Percentiles rank a stretch among this genome's conserved stretches.
phyloP scores from a whole-genome alignment of 371 early-diverging fungal species.

The Mucor circinelloides region DNA sequence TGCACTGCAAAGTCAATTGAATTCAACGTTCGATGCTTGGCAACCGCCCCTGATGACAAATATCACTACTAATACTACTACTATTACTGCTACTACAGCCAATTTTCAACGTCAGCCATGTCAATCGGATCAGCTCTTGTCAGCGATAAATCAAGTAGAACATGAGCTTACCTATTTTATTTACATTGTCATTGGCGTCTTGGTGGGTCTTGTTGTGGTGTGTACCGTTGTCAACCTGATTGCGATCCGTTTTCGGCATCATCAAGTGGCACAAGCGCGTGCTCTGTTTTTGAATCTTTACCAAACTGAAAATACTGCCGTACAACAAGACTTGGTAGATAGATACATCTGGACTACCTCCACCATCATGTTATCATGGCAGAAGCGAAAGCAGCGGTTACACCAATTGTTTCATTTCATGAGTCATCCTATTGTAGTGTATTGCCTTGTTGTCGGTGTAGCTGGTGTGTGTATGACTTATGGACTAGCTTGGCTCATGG shows the following conservation, averaged over 20 bases:
- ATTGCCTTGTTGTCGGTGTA: conserved; percentile 33
- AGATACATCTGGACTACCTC: not conserved
- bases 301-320: not conserved
- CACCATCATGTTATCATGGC: not conserved
- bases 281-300: not conserved
- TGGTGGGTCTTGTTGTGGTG: not conserved
- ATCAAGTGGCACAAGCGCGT: conserved; percentile 5
- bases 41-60: not conserved
- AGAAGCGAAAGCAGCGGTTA: not conserved
- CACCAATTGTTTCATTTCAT: conserved; percentile 25
- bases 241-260: not conserved
- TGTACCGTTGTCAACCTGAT: not conserved
- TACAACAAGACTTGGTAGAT: not conserved
- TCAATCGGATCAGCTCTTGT: not conserved
- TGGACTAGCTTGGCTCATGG: not conserved
- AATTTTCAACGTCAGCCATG: not conserved
- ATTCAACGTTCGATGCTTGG: conserved; percentile 17
- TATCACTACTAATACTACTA: not conserved
- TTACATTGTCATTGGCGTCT: not conserved
- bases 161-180: not conserved
- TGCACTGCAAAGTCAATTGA: conserved; percentile 22
- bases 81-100: not conserved
- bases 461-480: conserved; percentile 19
- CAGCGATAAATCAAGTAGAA: not conserved
- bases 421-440: conserved; percentile 28